These are phyloP conservation scores for Leccinellum albellum DNA, from an alignment of 768 basidiomycete genomes.

Conservation along the genomic window DNA sequence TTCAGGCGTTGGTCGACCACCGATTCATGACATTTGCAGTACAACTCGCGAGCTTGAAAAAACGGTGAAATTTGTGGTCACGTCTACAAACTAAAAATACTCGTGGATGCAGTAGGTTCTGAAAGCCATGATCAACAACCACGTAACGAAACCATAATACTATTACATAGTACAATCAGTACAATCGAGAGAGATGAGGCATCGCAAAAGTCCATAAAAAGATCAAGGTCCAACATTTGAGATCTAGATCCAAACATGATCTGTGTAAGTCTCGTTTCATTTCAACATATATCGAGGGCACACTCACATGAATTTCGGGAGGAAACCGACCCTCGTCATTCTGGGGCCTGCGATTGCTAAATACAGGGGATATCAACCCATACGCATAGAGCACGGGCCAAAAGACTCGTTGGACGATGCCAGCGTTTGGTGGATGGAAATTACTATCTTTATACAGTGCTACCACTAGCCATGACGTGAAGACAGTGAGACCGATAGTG, in stretches of 20 bases:
- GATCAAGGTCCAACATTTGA: background rate
- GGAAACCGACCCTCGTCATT: background rate
- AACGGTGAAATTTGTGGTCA: background rate
- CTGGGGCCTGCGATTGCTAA: background rate
- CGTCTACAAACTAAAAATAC: background rate
- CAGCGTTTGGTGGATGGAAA: slow-evolving; percentile 6
- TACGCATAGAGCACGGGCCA: slow-evolving; percentile 24
- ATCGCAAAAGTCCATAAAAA: background rate
- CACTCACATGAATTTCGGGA: slow-evolving; percentile 4
- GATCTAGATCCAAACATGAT: background rate
- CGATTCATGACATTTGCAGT: background rate
- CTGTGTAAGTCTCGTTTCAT: background rate
- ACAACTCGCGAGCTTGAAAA: background rate
- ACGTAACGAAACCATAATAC: background rate
- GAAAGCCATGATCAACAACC: background rate
- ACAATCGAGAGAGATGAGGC: slow-evolving; percentile 1
- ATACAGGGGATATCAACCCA: background rate
- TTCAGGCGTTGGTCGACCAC: too few relatives aligned
- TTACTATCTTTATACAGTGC: slow-evolving; percentile 39
- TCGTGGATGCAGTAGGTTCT: background rate
- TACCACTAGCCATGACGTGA: slow-evolving; percentile 55
- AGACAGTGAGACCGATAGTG: slow-evolving; percentile 45
- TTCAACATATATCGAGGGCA: background rate
- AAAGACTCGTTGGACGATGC: slow-evolving; percentile 2
- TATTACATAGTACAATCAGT: slow-evolving; percentile 1